Evolutionary conservation across 352 stramenopile genomes (phyloP).

Genomic region (Phytophthora cactorum): DNA sequence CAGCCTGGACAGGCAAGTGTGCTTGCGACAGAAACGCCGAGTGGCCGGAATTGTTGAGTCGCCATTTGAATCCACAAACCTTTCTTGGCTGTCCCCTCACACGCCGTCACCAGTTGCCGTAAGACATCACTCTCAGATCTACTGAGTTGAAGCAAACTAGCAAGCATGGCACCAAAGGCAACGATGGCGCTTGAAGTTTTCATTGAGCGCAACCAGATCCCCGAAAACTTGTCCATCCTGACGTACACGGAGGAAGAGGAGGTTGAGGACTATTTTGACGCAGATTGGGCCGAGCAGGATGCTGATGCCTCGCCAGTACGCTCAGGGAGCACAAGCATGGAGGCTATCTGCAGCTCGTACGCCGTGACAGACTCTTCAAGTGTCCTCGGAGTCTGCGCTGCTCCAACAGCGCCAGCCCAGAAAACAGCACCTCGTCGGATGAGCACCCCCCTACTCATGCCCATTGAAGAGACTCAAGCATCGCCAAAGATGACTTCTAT

Average conservation of each 20-base stretch:
- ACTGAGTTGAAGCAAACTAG: constrained; percentile 11
- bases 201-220: constrained; percentile 22
- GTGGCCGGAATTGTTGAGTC: constrained; percentile 16
- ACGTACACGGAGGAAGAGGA: constrained; percentile 34
- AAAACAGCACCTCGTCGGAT: constrained; percentile 9
- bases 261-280: constrained; percentile 24
- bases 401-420: constrained; percentile 7
- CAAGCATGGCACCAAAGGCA: constrained; percentile 15
- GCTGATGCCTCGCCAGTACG: background rate
- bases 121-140: constrained; percentile 29
- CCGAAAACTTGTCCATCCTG: constrained; percentile 30
- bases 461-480: constrained; percentile 2
- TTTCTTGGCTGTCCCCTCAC: constrained; percentile 17
- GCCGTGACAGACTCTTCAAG: constrained; percentile 7
- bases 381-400: constrained; percentile 23
- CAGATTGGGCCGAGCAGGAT: constrained; percentile 25
- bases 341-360: constrained; percentile 21
- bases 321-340: constrained; percentile 9
- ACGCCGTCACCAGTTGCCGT: constrained; percentile 2
- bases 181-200: constrained; percentile 27
- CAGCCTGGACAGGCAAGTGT: constrained; percentile 20
- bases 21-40: constrained; percentile 36
- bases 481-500: constrained; percentile 4
- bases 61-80: constrained; percentile 18
- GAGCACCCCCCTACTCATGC: constrained; percentile 11